Percentiles rank a stretch among this genome's conserved stretches.
phyloP scores from a whole-genome alignment of 345 rosid species.

The Eucalyptus pauciflora region DNA sequence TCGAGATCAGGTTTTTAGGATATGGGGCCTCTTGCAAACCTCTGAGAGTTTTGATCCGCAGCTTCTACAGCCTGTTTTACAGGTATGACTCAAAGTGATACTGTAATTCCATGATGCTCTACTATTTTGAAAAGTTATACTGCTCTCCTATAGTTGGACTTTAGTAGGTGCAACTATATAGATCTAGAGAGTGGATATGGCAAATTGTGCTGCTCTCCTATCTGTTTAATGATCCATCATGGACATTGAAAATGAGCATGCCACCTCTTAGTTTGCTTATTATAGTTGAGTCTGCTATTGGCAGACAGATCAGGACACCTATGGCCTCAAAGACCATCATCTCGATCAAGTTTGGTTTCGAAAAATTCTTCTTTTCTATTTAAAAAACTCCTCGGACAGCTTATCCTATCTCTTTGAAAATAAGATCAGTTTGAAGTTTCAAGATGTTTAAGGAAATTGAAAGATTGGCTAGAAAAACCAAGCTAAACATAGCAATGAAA shows the following conservation, averaged over 20 bases:
- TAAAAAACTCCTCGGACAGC: background rate
- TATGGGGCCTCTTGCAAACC: slow-evolving; percentile 66
- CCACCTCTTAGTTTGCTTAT: background rate
- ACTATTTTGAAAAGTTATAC: background rate
- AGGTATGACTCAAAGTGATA: slow-evolving; percentile 25
- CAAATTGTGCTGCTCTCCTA: background rate
- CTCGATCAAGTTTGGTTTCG: background rate
- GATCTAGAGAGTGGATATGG: background rate
- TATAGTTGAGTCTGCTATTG: background rate
- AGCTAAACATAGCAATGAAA: background rate
- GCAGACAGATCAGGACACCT: background rate
- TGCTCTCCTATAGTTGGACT: background rate
- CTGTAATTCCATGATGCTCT: background rate
- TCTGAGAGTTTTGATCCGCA: slow-evolving; percentile 81
- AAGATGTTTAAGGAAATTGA: background rate
- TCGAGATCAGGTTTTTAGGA: slow-evolving; percentile 63
- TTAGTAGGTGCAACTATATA: background rate
- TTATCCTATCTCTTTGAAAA: background rate
- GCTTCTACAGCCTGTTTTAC: slow-evolving; percentile 65
- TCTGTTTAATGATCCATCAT: background rate
- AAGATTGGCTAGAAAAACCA: background rate
- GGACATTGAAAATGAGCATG: background rate
- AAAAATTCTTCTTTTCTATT: background rate
- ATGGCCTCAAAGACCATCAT: background rate
- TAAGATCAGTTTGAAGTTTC: background rate